phyloP scores from a whole-genome alignment of 352 stramenopile genomes.

The Globisporangium orthogonon region DNA sequence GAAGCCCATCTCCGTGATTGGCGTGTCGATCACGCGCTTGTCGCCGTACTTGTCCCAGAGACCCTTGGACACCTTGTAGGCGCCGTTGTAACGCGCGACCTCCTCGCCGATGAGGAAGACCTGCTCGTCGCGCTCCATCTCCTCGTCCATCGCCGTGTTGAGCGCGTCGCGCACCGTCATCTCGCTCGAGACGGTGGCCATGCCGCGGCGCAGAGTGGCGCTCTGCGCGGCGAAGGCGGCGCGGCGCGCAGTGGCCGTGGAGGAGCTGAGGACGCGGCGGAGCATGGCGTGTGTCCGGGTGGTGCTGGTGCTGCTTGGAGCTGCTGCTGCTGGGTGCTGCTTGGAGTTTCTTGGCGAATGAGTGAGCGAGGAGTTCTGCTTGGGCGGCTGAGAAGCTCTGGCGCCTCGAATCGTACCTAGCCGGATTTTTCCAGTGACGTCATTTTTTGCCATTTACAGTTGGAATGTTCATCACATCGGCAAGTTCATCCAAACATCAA shows the following conservation, averaged over 20 bases:
- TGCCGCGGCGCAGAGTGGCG: constrained; percentile 36
- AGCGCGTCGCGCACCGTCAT: constrained; percentile 98
- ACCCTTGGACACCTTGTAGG: constrained; percentile 98
- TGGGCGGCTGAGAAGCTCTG: too few relatives aligned
- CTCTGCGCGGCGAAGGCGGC: background rate
- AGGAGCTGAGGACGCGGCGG: background rate
- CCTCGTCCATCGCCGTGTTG: constrained; percentile 98
- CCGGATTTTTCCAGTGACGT: too few relatives aligned
- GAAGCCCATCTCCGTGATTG: constrained; percentile 98
- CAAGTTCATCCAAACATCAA: too few relatives aligned
- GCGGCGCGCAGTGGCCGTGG: background rate
- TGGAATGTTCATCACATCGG: too few relatives aligned
- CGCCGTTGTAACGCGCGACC: constrained; percentile 99
- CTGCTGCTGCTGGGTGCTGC: background rate
- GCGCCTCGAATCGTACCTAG: too few relatives aligned
- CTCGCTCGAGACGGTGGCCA: constrained; percentile 69
- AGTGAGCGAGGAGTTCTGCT: too few relatives aligned
- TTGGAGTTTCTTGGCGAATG: background rate
- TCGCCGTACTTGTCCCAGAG: constrained; percentile 99
- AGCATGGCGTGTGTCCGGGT: background rate
- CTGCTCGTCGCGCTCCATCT: constrained; percentile 95
- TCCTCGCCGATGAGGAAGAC: constrained; percentile 97
- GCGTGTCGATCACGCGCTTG: constrained; percentile 99
- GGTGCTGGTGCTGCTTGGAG: background rate
- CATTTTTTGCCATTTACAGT: too few relatives aligned